Percentiles rank a stretch among this genome's conserved stretches.
Conservation (phyloP, 139 green algal species). For the Zygnema cylindricum region DNA sequence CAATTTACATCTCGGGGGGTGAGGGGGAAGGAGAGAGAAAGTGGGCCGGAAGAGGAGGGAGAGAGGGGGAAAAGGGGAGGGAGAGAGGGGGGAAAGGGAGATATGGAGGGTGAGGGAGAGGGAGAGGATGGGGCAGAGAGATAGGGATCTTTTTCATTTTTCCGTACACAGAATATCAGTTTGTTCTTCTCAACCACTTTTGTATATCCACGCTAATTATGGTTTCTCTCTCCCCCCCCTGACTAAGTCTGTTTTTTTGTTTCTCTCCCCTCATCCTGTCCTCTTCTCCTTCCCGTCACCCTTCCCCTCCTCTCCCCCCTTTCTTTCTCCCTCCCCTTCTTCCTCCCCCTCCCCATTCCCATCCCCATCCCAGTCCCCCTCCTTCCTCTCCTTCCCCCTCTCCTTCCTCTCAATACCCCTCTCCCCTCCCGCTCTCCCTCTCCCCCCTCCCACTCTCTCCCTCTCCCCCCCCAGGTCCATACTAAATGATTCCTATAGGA, state of each 20-base stretch:
- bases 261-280: background rate
- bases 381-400: background rate
- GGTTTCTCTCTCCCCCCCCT: conserved; percentile 2
- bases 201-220: too few relatives aligned
- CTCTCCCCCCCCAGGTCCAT: conserved; percentile 49
- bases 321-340: background rate
- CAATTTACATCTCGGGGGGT: background rate
- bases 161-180: too few relatives aligned
- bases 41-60: background rate
- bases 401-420: background rate
- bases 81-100: background rate
- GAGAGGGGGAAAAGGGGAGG: background rate
- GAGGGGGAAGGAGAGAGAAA: background rate
- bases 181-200: too few relatives aligned
- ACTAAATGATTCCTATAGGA: conserved; percentile 75
- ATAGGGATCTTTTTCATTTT: too few relatives aligned
- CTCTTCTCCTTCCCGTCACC: background rate
- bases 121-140: background rate
- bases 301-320: background rate
- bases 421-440: background rate
- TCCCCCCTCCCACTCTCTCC: conserved; percentile 7
- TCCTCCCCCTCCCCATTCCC: background rate
- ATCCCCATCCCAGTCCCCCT: background rate
- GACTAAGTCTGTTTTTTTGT: too few relatives aligned
- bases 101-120: background rate